A percentile compares a stretch with the other conserved stretches of the same genome.
Evolutionary conservation across 2,329 filamentous ascomycete species (phyloP).

Genomic region (Paracorniculantispora psalliotae): DNA sequence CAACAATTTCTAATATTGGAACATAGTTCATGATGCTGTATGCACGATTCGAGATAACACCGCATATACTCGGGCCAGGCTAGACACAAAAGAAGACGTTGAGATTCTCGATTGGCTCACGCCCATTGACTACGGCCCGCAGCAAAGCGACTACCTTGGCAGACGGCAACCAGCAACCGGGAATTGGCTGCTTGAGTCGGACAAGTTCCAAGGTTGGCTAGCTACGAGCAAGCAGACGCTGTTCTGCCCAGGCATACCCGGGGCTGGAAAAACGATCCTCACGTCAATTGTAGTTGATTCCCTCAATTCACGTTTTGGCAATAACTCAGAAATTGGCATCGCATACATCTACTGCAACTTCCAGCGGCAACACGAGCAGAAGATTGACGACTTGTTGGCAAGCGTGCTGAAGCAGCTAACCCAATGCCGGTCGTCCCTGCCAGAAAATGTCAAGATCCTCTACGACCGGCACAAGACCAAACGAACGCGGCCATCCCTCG

Average conservation of each 20-base stretch:
- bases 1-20: neutral
- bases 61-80: neutral
- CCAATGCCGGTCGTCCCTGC: conserved; percentile 20
- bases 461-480: neutral
- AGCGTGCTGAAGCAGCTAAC: conserved; percentile 35
- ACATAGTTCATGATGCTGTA: neutral
- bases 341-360: conserved; percentile 46
- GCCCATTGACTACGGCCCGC: conserved; percentile 26
- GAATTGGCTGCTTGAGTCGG: conserved; percentile 36
- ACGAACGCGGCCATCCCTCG: neutral
- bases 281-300: neutral
- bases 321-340: conserved; percentile 29
- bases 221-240: conserved; percentile 22
- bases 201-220: conserved; percentile 27
- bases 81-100: neutral
- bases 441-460: conserved; percentile 24
- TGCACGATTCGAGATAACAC: too few relatives aligned
- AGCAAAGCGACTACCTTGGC: conserved; percentile 31
- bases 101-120: conserved; percentile 34
- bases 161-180: conserved; percentile 31
- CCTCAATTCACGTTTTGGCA: neutral
- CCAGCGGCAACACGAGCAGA: conserved; percentile 34
- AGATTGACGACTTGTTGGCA: conserved; percentile 23
- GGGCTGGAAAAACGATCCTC: conserved; percentile 7
- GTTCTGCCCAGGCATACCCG: conserved; percentile 33